These are phyloP conservation scores for Carex cristatella DNA, from an alignment of 176 grass and related monocot species.

Conservation along the genomic window DNA sequence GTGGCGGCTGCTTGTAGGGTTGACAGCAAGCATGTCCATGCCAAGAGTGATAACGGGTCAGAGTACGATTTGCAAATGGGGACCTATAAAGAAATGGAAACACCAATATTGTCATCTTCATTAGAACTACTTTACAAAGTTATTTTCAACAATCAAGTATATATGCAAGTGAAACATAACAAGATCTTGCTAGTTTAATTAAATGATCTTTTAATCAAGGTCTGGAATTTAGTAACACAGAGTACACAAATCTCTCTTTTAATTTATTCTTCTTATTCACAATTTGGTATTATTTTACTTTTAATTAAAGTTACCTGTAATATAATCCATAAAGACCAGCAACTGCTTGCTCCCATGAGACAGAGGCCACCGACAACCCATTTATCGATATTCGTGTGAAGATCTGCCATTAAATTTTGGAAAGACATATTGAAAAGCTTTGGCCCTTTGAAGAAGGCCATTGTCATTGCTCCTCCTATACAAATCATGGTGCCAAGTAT, in stretches of 20 bases:
- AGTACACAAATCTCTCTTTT: background rate
- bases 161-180: background rate
- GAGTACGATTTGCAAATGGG: slow-evolving; percentile 59
- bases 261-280: background rate
- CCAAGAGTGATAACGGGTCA: slow-evolving; percentile 45
- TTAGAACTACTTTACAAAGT: background rate
- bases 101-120: too few species aligned
- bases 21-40: slow-evolving; percentile 67
- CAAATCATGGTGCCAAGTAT: slow-evolving; percentile 50
- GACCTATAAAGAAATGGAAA: slow-evolving; percentile 29
- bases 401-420: background rate
- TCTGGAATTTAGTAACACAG: background rate
- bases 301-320: slow-evolving; percentile 32
- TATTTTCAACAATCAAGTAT: background rate
- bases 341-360: slow-evolving; percentile 43
- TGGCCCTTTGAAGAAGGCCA: slow-evolving; percentile 62
- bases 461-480: slow-evolving; percentile 45
- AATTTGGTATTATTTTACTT: background rate
- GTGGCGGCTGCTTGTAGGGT: slow-evolving; percentile 32
- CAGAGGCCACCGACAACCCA: slow-evolving; percentile 36
- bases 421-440: slow-evolving; percentile 25
- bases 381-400: background rate
- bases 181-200: background rate
- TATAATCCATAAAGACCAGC: slow-evolving; percentile 77
- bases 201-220: background rate